Percentiles rank a stretch among this genome's conserved stretches.
Evolutionary conservation across 371 early-diverging fungal species (phyloP).

Genomic region (Mortierella sp.): DNA sequence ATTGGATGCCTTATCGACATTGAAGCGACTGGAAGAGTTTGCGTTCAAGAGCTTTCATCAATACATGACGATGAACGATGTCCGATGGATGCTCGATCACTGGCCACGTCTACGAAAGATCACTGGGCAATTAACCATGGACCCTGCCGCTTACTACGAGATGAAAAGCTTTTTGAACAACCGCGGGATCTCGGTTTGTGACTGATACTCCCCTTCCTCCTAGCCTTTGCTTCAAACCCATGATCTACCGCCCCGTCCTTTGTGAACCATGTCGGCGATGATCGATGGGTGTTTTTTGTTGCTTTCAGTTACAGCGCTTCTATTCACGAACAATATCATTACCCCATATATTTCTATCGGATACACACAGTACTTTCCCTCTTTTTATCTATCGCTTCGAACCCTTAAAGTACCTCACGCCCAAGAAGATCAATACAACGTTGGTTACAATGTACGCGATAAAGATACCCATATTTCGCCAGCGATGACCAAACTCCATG

Average conservation of each 20-base stretch:
- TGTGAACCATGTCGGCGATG: too few species aligned
- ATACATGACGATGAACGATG: neutral
- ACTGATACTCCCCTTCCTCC: neutral
- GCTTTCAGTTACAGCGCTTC: neutral
- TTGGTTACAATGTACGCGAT: too few species aligned
- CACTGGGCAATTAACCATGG: neutral
- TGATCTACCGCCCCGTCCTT: too few species aligned
- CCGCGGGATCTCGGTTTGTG: slow-evolving; percentile 5
- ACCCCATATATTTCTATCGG: too few species aligned
- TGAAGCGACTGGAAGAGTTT: neutral
- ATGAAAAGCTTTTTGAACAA: slow-evolving; percentile 3
- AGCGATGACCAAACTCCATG: slow-evolving; percentile 72
- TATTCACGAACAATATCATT: too few species aligned
- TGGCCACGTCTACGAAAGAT: slow-evolving; percentile 6
- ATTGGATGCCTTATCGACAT: neutral
- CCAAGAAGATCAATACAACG: too few species aligned
- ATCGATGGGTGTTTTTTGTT: neutral
- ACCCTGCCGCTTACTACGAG: slow-evolving; percentile 7
- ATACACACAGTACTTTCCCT: neutral
- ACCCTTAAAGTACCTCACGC: slow-evolving; percentile 52
- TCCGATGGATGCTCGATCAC: slow-evolving; percentile 9
- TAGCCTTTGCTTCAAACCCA: too few species aligned
- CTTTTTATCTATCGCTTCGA: slow-evolving; percentile 23
- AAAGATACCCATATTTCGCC: slow-evolving; percentile 79
- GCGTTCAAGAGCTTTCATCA: neutral